A percentile compares a stretch with the other conserved stretches of the same genome.
These are phyloP conservation scores for Chlorella sp. DNA, from an alignment of 139 green algal genomes.

Conservation along the genomic window DNA sequence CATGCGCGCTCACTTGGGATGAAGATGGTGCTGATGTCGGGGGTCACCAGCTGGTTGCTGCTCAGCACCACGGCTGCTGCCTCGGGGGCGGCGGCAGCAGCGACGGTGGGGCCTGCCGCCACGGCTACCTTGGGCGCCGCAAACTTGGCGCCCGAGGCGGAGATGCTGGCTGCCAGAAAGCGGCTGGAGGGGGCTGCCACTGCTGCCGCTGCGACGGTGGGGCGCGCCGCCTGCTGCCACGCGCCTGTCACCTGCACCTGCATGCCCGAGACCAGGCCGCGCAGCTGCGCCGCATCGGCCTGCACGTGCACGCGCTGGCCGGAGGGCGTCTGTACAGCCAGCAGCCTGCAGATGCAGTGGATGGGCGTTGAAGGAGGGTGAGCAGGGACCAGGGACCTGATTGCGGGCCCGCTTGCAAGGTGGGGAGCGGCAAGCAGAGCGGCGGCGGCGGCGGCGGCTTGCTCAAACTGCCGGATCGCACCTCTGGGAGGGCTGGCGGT, in stretches of 20 bases:
- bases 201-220: not conserved
- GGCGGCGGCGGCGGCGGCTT: no score
- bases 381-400: no score
- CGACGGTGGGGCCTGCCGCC: no score
- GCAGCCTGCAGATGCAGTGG: not conserved
- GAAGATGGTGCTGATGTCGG: not conserved
- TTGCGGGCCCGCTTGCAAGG: no score
- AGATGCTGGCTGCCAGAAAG: constrained; percentile 1
- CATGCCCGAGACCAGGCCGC: constrained; percentile 2
- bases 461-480: not conserved
- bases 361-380: no score
- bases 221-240: not conserved
- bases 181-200: not conserved
- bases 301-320: not conserved
- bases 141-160: not conserved
- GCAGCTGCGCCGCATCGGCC: not conserved
- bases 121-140: no score
- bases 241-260: not conserved
- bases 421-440: no score
- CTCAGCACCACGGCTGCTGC: not conserved
- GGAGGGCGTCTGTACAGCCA: constrained; percentile 1
- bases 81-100: not conserved
- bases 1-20: constrained; percentile 29
- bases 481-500: not conserved
- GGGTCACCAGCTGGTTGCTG: not conserved